phyloP scores from a whole-genome alignment of 2,329 filamentous ascomycete genomes.

The Stagonosporopsis rhizophila region DNA sequence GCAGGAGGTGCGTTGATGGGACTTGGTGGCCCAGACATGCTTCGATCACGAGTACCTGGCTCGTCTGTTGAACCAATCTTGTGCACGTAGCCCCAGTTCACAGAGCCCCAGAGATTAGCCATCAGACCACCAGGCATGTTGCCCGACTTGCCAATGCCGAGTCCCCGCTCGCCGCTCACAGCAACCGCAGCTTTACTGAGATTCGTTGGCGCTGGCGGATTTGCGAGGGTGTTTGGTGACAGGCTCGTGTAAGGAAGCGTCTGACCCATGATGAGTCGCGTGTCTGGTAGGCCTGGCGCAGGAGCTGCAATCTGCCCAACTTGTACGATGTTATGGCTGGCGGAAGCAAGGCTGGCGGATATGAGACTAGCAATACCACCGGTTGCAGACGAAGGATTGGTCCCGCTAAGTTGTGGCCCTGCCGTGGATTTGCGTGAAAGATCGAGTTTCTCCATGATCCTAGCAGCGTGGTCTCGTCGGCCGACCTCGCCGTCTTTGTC shows the following conservation, averaged over 20 bases:
- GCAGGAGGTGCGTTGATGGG: slow-evolving; percentile 35
- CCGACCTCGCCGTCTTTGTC: slow-evolving; percentile 73
- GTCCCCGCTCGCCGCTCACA: slow-evolving; percentile 76
- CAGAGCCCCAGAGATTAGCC: slow-evolving; percentile 93
- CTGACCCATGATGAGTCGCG: slow-evolving; percentile 45
- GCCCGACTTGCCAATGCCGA: slow-evolving; percentile 67
- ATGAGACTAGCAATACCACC: slow-evolving; percentile 84
- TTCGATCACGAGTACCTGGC: slow-evolving; percentile 39
- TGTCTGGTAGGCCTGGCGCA: slow-evolving; percentile 46
- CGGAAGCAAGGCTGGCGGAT: slow-evolving; percentile 74
- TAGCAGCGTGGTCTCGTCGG: slow-evolving; percentile 79
- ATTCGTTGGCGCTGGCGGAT: slow-evolving; percentile 81
- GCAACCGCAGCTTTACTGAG: slow-evolving; percentile 86
- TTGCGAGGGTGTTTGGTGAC: slow-evolving; percentile 82
- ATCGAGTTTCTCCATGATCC: slow-evolving; percentile 93
- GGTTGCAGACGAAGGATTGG: slow-evolving; percentile 55
- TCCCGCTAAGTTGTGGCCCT: slow-evolving; percentile 53
- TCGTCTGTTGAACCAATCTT: slow-evolving; percentile 64
- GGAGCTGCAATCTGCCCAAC: slow-evolving; percentile 59
- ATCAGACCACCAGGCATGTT: slow-evolving; percentile 83
- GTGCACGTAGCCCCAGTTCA: slow-evolving; percentile 77
- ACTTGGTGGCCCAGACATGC: slow-evolving; percentile 45
- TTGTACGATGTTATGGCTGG: slow-evolving; percentile 80
- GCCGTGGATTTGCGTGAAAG: slow-evolving; percentile 80
- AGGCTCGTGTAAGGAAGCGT: slow-evolving; percentile 69